Evolutionary conservation across 2,329 filamentous ascomycete genomes (phyloP).

Genomic region (Eutypella sp.): DNA sequence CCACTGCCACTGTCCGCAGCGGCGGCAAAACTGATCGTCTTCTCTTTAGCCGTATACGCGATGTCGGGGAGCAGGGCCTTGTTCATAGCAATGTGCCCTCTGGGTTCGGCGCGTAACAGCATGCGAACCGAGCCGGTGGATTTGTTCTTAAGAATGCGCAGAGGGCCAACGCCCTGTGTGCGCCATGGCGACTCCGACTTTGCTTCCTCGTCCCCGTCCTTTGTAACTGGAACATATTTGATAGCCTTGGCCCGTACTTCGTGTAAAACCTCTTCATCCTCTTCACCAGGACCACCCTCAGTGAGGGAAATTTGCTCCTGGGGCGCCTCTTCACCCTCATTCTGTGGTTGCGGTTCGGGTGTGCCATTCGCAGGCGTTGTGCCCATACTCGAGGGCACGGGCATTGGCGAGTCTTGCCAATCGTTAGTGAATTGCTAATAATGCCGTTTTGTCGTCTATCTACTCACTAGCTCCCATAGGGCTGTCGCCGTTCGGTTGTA

Average conservation of each 20-base stretch:
- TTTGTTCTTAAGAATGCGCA: slow-evolving; percentile 71
- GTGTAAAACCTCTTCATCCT: slow-evolving; percentile 65
- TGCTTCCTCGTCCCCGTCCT: slow-evolving; percentile 43
- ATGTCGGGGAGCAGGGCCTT: slow-evolving; percentile 56
- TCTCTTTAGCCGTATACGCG: slow-evolving; percentile 56
- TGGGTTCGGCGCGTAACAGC: slow-evolving; percentile 68
- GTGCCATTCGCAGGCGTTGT: slow-evolving; percentile 56
- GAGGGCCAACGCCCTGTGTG: slow-evolving; percentile 64
- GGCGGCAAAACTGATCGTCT: slow-evolving; percentile 55
- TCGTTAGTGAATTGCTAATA: slow-evolving; percentile 6
- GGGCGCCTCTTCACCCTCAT: slow-evolving; percentile 45
- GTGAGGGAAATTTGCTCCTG: slow-evolving; percentile 69
- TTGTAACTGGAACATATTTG: slow-evolving; percentile 48
- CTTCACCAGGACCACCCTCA: slow-evolving; percentile 61
- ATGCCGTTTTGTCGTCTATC: slow-evolving; percentile 8
- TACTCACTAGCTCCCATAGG: slow-evolving; percentile 40
- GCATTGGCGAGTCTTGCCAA: slow-evolving; percentile 34
- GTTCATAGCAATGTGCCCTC: slow-evolving; percentile 71
- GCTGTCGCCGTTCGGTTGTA: slow-evolving; percentile 29
- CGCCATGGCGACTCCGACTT: slow-evolving; percentile 58
- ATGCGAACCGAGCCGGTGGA: slow-evolving; percentile 61
- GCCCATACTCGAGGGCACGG: slow-evolving; percentile 55
- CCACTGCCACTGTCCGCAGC: slow-evolving; percentile 53
- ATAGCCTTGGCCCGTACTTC: slow-evolving; percentile 68
- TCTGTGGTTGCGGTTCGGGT: slow-evolving; percentile 48